Conservation (phyloP, 2,329 filamentous ascomycete genomes). For the Fusarium staphyleae region DNA sequence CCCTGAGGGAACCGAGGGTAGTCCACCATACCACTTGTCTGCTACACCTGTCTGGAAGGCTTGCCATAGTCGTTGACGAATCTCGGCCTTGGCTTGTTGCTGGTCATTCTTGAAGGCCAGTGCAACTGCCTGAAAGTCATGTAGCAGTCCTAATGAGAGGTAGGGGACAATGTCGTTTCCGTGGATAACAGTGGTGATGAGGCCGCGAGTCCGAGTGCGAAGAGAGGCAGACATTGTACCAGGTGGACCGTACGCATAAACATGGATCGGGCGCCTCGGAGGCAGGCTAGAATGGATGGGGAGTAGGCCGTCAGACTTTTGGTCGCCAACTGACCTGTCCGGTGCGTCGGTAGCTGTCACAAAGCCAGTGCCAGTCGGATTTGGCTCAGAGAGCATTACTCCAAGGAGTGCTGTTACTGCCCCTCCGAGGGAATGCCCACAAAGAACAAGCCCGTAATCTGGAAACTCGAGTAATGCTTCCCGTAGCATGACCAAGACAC, state of each 20-base stretch:
- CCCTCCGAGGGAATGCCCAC: constrained; percentile 73
- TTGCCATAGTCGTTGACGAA: constrained; percentile 71
- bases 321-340: constrained; percentile 49
- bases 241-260: constrained; percentile 80
- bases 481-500: constrained; percentile 70
- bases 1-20: constrained; percentile 48
- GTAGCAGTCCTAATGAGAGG: constrained; percentile 74
- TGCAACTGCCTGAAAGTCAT: constrained; percentile 76
- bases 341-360: constrained; percentile 64
- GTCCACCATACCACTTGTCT: constrained; percentile 65
- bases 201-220: constrained; percentile 72
- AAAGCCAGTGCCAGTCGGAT: constrained; percentile 62
- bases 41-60: constrained; percentile 67
- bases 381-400: constrained; percentile 73
- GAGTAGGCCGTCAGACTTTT: constrained; percentile 38
- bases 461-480: constrained; percentile 70
- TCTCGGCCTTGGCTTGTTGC: constrained; percentile 69
- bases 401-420: constrained; percentile 74
- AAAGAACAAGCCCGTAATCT: constrained; percentile 74
- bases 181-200: constrained; percentile 78
- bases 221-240: constrained; percentile 75
- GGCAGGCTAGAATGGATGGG: constrained; percentile 62
- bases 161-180: constrained; percentile 77
- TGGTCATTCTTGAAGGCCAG: constrained; percentile 77
- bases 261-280: constrained; percentile 74